phyloP scores from a whole-genome alignment of 768 basidiomycete species.

The Hericium erinaceus region DNA sequence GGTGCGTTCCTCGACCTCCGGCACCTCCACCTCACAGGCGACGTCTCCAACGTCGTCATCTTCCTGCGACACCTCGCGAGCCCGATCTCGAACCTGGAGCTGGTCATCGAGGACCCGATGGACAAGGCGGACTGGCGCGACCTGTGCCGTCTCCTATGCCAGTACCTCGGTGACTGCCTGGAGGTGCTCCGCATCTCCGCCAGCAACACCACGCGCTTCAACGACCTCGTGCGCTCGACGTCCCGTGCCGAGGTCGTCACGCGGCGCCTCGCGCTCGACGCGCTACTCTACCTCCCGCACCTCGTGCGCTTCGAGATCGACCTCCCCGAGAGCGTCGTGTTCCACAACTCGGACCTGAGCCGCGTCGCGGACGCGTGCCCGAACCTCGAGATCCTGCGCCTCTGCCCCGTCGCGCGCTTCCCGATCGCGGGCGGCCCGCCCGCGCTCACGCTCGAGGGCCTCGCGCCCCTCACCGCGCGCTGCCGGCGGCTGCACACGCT shows the following conservation, averaged over 20 bases:
- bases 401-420: constrained; percentile 65
- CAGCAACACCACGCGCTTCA: constrained; percentile 66
- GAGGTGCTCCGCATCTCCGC: constrained; percentile 54
- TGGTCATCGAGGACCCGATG: constrained; percentile 74
- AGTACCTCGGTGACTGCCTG: constrained; percentile 50
- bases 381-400: constrained; percentile 54
- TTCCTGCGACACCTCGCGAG: constrained; percentile 64
- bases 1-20: constrained; percentile 50
- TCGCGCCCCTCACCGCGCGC: constrained; percentile 45
- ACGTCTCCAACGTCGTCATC: constrained; percentile 57
- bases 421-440: constrained; percentile 41
- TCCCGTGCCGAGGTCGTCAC: constrained; percentile 51
- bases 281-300: constrained; percentile 41
- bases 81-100: constrained; percentile 58
- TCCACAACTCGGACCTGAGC: constrained; percentile 50
- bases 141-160: constrained; percentile 51
- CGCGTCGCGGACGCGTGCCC: constrained; percentile 55
- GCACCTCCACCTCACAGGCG: constrained; percentile 60
- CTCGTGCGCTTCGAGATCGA: constrained; percentile 65
- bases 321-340: constrained; percentile 66
- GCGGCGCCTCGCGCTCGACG: constrained; percentile 51
- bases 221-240: constrained; percentile 72
- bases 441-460: constrained; percentile 51
- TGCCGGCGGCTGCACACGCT: constrained; percentile 60
- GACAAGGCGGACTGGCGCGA: constrained; percentile 70